Evolutionary conservation across 1,284 basidiomycete species (phyloP), one percentile per base, ranked within the genome.

Genomic region (Apiotrichum porosum): DNA sequence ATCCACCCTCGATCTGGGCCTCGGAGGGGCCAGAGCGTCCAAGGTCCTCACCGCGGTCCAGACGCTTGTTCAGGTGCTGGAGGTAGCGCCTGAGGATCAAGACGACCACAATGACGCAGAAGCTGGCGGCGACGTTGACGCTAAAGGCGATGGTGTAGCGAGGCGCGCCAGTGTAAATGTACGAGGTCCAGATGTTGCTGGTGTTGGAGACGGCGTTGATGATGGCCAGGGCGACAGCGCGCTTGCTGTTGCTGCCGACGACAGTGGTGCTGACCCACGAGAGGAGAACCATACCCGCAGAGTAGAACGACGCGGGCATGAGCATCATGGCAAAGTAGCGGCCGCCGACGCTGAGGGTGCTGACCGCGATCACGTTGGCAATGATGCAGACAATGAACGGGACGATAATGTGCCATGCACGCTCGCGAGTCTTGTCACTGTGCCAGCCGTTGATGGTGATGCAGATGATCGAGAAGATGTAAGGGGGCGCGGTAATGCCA

Each of bases 161-260:
- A 9, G 69, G 70, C 12, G 56, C 40, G 30, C 47, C 41, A 47
- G 55, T 57, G 62, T 69, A 70, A 31, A 71, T 58, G 55, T 72
- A 73, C 3, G 61, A 60, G 5, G 64, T 68, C 65, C 66, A 71
- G 47, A 74, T 66, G 54, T 73, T 71, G 26, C 68, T 68, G 6
- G 66, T 68, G 49, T 73, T 66, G 32, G 60, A 64, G 19, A 72
- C 45, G 9, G 69, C 58, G 60, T 75, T 75, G 57, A 74, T 58
- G 40, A 70, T 51, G 1, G 71, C 68, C 44, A 68, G 61, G 6
- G 65, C 66, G 41, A 72, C 56, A 9, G 69, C 66, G 35, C 73
- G 66, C 56, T 73, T 72, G 56, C 69, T 58, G 31, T 59, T 55
- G 1, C 73, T 71, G 4, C 73, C 71, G 13, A 67, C 69, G 42